Evolutionary conservation across 352 stramenopile genomes (phyloP).

Genomic region (Elongisporangium undulatum): DNA sequence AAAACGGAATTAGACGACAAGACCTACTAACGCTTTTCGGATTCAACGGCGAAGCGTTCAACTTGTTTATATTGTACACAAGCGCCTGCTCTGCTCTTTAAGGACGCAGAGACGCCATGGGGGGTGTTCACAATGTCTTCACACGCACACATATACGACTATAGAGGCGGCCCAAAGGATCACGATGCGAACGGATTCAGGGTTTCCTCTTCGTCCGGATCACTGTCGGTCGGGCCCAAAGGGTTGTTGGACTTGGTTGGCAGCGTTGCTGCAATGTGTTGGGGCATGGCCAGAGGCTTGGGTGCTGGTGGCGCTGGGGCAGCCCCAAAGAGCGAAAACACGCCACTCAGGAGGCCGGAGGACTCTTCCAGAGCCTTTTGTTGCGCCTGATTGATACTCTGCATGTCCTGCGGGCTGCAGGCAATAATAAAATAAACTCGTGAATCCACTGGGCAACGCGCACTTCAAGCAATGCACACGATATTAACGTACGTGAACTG

Average conservation of each 20-base stretch:
- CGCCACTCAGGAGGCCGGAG: conserved; percentile 50
- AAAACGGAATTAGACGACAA: not conserved
- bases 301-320: conserved; percentile 20
- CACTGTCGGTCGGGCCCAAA: conserved; percentile 20
- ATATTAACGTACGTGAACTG: conserved; percentile 37
- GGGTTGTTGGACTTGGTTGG: conserved; percentile 17
- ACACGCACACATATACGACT: not conserved
- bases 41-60: not conserved
- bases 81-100: too few relatives aligned
- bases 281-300: conserved; percentile 52
- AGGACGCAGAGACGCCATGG: not conserved
- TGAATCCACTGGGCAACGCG: not conserved
- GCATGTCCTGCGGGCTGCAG: conserved; percentile 52
- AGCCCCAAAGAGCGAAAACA: conserved; percentile 69
- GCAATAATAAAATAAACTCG: not conserved
- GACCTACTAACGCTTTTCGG: not conserved
- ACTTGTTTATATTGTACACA: not conserved
- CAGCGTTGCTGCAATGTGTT: conserved; percentile 29
- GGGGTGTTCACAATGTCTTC: not conserved
- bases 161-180: not conserved
- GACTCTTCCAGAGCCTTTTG: conserved; percentile 28
- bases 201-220: conserved; percentile 51
- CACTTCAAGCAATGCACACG: not conserved
- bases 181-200: conserved; percentile 68
- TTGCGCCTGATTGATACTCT: conserved; percentile 44